Conservation (phyloP, 768 basidiomycete species). For the Crucibulum laeve region DNA sequence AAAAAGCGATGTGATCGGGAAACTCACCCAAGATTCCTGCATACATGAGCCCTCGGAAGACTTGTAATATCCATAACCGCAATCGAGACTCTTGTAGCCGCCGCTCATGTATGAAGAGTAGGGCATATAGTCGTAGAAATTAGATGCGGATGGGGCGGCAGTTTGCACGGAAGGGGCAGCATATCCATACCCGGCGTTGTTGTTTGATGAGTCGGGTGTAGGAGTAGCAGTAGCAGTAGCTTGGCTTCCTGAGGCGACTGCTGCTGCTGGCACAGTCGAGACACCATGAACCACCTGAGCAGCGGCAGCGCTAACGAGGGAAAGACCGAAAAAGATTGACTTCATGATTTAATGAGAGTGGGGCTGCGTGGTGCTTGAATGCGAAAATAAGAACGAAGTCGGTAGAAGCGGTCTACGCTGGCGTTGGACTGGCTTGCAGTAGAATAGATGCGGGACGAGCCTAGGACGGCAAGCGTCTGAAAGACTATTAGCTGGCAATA, state of each 20-base stretch:
- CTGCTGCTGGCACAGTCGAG: slow-evolving; percentile 30
- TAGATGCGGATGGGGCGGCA: slow-evolving; percentile 26
- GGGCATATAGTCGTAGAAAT: slow-evolving; percentile 48
- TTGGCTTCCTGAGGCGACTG: too few relatives aligned
- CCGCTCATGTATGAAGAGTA: slow-evolving; percentile 58
- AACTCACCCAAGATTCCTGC: slow-evolving; percentile 53
- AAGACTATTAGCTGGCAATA: slow-evolving; percentile 1
- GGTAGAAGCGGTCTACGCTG: slow-evolving; percentile 70
- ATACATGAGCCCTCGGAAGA: slow-evolving; percentile 50
- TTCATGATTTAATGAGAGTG: slow-evolving; percentile 58
- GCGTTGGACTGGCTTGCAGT: slow-evolving; percentile 66
- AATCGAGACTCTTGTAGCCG: slow-evolving; percentile 62
- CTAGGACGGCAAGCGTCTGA: slow-evolving; percentile 41
- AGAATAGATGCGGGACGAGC: slow-evolving; percentile 36
- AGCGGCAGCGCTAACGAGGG: slow-evolving; percentile 51
- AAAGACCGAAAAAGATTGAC: slow-evolving; percentile 55
- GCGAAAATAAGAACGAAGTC: slow-evolving; percentile 30
- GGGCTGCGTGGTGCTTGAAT: slow-evolving; percentile 28
- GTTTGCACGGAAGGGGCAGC: slow-evolving; percentile 16
- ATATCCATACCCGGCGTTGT: slow-evolving; percentile 9
- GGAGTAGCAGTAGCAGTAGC: slow-evolving; percentile 11
- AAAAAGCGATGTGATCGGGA: slow-evolving; percentile 3
- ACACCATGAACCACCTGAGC: slow-evolving; percentile 53
- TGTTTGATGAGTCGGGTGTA: slow-evolving; percentile 12
- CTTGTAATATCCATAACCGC: slow-evolving; percentile 69